phyloP scores from a whole-genome alignment of 106 monocot species.

The Dactylorhiza incarnata region DNA sequence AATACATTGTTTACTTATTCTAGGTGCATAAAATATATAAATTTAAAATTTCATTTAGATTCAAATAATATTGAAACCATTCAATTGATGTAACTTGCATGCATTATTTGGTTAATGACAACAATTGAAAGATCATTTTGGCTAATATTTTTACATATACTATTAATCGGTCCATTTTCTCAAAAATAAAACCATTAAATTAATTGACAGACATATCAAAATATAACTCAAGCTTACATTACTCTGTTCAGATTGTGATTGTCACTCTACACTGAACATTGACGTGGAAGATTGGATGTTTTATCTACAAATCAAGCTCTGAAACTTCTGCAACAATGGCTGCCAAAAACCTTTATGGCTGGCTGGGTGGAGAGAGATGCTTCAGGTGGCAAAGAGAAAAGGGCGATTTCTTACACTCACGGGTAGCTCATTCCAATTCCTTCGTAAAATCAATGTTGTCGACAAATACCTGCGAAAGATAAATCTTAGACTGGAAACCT shows the following conservation, averaged over 20 bases:
- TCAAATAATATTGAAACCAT: too few relatives aligned
- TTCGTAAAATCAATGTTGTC: slow-evolving; percentile 74
- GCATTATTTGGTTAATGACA: too few relatives aligned
- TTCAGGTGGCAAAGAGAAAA: background rate
- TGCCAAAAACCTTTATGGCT: background rate
- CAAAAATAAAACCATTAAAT: background rate
- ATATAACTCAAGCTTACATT: background rate
- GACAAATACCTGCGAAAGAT: slow-evolving; percentile 69
- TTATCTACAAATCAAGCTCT: slow-evolving; percentile 4
- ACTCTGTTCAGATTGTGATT: background rate
- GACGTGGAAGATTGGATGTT: background rate
- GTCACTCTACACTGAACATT: background rate
- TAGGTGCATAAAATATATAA: too few relatives aligned
- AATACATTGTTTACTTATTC: too few relatives aligned
- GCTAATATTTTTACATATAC: too few relatives aligned
- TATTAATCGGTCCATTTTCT: background rate
- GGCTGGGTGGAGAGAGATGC: too few relatives aligned
- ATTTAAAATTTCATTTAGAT: too few relatives aligned
- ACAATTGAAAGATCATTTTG: too few relatives aligned
- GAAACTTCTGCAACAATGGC: background rate
- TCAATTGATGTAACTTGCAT: too few relatives aligned
- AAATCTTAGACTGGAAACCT: background rate
- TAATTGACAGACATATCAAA: background rate
- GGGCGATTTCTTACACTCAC: background rate
- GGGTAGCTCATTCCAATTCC: slow-evolving; percentile 56